Percentiles rank a stretch among this genome's conserved stretches.
Conservation (phyloP, 1,284 basidiomycete genomes). For the Amylostereum areolatum region DNA sequence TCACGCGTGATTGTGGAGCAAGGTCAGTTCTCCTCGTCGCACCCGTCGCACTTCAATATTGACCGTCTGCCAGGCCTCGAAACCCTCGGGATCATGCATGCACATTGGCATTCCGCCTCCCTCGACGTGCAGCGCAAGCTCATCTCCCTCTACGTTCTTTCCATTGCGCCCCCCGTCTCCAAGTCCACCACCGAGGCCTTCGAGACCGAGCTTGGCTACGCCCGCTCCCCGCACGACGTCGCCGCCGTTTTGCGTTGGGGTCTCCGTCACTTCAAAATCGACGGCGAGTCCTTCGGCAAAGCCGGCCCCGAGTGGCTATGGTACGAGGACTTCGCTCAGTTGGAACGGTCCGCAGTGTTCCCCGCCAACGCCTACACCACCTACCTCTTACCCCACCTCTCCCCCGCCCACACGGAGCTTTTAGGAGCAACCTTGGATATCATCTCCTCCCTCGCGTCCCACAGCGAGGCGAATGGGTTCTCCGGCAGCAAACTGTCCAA, state of each 20-base stretch:
- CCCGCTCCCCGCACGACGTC: slow-evolving; percentile 65
- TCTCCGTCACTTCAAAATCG: slow-evolving; percentile 61
- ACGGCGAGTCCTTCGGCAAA: slow-evolving; percentile 48
- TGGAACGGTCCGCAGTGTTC: slow-evolving; percentile 51
- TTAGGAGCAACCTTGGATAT: slow-evolving; percentile 51
- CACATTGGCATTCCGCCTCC: slow-evolving; percentile 73
- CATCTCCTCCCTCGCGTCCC: slow-evolving; percentile 61
- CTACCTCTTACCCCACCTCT: slow-evolving; percentile 49
- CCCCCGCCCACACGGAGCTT: slow-evolving; percentile 49
- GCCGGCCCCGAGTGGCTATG: slow-evolving; percentile 42
- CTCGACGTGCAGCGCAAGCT: slow-evolving; percentile 60
- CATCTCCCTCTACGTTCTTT: slow-evolving; percentile 65
- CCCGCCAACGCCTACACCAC: slow-evolving; percentile 56
- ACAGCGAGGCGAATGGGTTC: slow-evolving; percentile 61
- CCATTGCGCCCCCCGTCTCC: slow-evolving; percentile 48
- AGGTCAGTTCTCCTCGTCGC: slow-evolving; percentile 35
- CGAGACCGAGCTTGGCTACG: slow-evolving; percentile 54
- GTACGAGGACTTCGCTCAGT: slow-evolving; percentile 56
- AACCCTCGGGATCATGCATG: slow-evolving; percentile 73
- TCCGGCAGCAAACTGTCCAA: slow-evolving; percentile 71
- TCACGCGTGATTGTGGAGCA: slow-evolving; percentile 54
- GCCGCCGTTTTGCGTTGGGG: slow-evolving; percentile 77
- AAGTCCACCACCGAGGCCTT: slow-evolving; percentile 43
- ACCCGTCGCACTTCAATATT: neutral
- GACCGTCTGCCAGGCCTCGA: slow-evolving; percentile 47